These are phyloP conservation scores for Exobasidium cylindrosporum DNA, from an alignment of 1,284 basidiomycete genomes.

Conservation along the genomic window DNA sequence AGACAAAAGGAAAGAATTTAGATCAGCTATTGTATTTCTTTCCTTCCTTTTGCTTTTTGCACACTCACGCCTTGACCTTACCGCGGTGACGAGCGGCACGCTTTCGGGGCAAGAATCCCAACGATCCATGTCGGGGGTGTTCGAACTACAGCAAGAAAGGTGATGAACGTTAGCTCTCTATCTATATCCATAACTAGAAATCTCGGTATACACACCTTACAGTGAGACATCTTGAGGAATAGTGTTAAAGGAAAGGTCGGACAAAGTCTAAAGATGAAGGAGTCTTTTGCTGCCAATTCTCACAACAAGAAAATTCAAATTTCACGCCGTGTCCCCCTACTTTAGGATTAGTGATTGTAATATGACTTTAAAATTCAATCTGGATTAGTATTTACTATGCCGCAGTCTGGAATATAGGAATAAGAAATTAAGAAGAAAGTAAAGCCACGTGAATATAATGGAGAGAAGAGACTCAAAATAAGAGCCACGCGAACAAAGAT, in stretches of 20 bases:
- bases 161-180: neutral
- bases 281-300: neutral
- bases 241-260: neutral
- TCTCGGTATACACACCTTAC: slow-evolving; percentile 6
- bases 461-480: no score
- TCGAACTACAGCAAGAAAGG: slow-evolving; percentile 6
- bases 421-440: no score
- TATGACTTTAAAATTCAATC: no score
- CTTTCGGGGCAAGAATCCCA: slow-evolving; percentile 56
- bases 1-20: neutral
- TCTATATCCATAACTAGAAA: neutral
- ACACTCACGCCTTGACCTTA: slow-evolving; percentile 44
- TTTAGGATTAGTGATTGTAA: no score
- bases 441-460: no score
- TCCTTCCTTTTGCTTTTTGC: slow-evolving; percentile 3
- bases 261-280: neutral
- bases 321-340: no score
- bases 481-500: no score
- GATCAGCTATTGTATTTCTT: neutral
- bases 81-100: slow-evolving; percentile 55
- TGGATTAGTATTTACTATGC: no score
- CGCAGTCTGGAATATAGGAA: no score
- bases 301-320: no score
- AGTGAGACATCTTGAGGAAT: slow-evolving; percentile 16
- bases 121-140: slow-evolving; percentile 40